These are phyloP conservation scores for Starmerella ratchasimensis DNA, from an alignment of 805 yeast species.

Conservation along the genomic window DNA sequence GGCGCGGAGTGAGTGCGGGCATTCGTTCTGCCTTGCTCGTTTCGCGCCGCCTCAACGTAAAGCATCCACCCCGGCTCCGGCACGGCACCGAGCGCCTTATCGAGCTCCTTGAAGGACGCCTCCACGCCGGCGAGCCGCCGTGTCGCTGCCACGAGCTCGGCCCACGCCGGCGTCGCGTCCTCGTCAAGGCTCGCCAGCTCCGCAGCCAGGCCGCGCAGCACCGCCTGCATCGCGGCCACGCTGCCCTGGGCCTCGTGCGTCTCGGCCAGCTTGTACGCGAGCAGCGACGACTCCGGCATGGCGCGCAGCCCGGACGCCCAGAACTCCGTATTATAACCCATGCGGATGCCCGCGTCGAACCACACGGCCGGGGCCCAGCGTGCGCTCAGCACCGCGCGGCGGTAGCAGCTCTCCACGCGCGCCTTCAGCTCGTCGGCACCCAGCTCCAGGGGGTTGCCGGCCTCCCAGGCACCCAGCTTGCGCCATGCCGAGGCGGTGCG, in stretches of 20 bases:
- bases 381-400: conserved; percentile 48
- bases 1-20: too few species aligned
- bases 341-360: conserved; percentile 47
- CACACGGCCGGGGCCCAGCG: conserved; percentile 62
- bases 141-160: conserved; percentile 54
- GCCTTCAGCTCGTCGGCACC: conserved; percentile 33
- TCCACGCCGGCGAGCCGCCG: conserved; percentile 53
- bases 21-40: conserved; percentile 64
- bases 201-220: conserved; percentile 40
- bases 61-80: conserved; percentile 45
- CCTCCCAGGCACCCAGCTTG: conserved; percentile 48
- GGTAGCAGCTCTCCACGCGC: conserved; percentile 59
- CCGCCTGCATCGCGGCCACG: conserved; percentile 35
- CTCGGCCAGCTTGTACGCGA: conserved; percentile 58
- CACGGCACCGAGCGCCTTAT: conserved; percentile 45
- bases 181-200: conserved; percentile 23
- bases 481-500: conserved; percentile 10
- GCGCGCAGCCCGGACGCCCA: conserved; percentile 43
- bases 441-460: conserved; percentile 50
- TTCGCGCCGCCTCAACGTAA: conserved; percentile 65
- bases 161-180: conserved; percentile 49
- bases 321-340: conserved; percentile 26
- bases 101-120: conserved; percentile 60
- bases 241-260: conserved; percentile 47
- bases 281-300: conserved; percentile 56